A percentile compares a stretch with the other conserved stretches of the same genome.
Conservation (phyloP, 768 basidiomycete genomes). For the Trichaptum fuscoviolaceum region DNA sequence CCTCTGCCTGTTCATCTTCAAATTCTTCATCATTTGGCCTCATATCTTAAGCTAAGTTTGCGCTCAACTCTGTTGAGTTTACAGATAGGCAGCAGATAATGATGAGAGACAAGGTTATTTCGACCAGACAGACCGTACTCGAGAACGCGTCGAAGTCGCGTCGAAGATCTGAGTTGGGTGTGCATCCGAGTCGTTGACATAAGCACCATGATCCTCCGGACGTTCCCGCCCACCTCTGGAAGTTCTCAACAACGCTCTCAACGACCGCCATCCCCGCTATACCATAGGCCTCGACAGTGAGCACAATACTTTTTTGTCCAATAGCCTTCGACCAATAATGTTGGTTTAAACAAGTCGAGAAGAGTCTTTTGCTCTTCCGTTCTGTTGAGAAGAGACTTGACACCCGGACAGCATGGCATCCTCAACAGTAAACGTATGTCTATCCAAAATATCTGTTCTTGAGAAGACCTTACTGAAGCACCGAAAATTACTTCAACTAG, state of each 20-base stretch:
- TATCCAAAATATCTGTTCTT: background rate
- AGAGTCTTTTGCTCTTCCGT: background rate
- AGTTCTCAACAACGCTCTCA: background rate
- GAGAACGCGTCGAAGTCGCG: conserved; percentile 1
- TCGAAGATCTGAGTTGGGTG: background rate
- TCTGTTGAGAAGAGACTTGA: conserved; percentile 15
- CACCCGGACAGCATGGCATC: conserved; percentile 48
- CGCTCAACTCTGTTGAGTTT: too few relatives aligned
- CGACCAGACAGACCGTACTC: too few relatives aligned
- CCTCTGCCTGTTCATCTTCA: conserved; percentile 79
- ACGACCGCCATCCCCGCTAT: background rate
- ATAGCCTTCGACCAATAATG: background rate
- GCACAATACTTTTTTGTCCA: background rate
- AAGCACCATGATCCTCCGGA: background rate
- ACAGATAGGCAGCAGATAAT: too few relatives aligned
- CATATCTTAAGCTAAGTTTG: conserved; percentile 24
- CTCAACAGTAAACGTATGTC: conserved; percentile 69
- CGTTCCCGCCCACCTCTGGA: background rate
- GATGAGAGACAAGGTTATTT: too few relatives aligned
- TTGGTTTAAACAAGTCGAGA: background rate
- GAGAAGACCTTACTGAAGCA: background rate
- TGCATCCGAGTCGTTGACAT: background rate
- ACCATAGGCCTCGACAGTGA: background rate
- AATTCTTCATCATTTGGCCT: conserved; percentile 58
- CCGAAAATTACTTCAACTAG: conserved; percentile 36